Conservation (phyloP, 108 stramenopile genomes). For the Chaetoceros tenuissimus region DNA sequence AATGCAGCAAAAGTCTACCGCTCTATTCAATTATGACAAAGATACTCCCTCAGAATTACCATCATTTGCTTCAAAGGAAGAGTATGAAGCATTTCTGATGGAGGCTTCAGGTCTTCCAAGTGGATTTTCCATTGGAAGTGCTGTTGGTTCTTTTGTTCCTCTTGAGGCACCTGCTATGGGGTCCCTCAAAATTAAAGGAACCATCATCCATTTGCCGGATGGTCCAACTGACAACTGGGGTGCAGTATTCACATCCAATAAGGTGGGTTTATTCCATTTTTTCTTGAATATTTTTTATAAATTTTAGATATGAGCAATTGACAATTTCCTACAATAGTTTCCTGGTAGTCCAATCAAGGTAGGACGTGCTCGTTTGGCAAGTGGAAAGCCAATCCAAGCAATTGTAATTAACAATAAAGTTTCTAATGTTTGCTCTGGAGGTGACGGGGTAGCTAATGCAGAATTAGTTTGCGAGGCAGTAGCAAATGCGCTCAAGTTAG, state of each 20-base stretch:
- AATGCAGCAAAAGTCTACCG: no score
- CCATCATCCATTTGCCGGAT: slow-evolving; percentile 76
- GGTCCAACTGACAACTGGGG: slow-evolving; percentile 84
- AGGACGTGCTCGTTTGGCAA: slow-evolving; percentile 66
- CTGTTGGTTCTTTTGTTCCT: slow-evolving; percentile 68
- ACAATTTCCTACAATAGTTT: slow-evolving; percentile 33
- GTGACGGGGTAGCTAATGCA: slow-evolving; percentile 78
- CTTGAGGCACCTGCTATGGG: slow-evolving; percentile 76
- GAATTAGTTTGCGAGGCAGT: slow-evolving; percentile 84
- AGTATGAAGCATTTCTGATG: slow-evolving; percentile 54
- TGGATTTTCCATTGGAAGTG: slow-evolving; percentile 77
- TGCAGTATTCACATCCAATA: slow-evolving; percentile 78
- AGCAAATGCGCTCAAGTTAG: slow-evolving; percentile 61
- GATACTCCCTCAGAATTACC: slow-evolving; percentile 56
- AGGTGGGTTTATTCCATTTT: slow-evolving; percentile 29
- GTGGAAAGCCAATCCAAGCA: slow-evolving; percentile 75
- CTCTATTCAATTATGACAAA: no score
- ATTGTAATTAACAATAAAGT: slow-evolving; percentile 95
- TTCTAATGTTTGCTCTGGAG: slow-evolving; percentile 91
- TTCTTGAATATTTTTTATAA: not conserved
- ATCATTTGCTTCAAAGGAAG: slow-evolving; percentile 47
- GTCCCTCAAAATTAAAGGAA: slow-evolving; percentile 61
- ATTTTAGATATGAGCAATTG: slow-evolving; percentile 3
- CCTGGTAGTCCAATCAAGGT: slow-evolving; percentile 91
- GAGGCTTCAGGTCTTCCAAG: slow-evolving; percentile 49